Evolutionary conservation across 257 asterid species (phyloP), one percentile per base, ranked within the genome.

Genomic region (Penstemon newberryi): DNA sequence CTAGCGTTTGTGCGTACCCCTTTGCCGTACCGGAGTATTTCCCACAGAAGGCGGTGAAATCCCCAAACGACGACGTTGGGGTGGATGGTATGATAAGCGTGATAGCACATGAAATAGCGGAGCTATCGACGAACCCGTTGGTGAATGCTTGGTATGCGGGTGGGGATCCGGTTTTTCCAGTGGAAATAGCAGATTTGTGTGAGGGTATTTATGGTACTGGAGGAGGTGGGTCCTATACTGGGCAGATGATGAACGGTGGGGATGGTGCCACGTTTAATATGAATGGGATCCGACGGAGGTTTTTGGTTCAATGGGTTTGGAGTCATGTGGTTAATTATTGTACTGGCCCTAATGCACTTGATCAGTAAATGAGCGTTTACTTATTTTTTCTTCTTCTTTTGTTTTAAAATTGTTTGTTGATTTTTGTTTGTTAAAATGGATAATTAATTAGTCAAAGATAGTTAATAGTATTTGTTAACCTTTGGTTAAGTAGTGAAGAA

Each of bases 251-350:
- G 73, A 85, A 66, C 84, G 92, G 87, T 5, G 55, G 6, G 12
- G 95, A 91, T 73, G 95, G 94, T 4, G 96, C 96, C 74, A 87
- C 96, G 69, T 89, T 77, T 70, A 91, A 91, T 55, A 84, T 91
- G 94, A 81, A 81, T 58, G 98, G 98, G 38, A 66, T 91, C 77
- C 70, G 98, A 64, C 83, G 96, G 78, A 75, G 92, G 75, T 91
- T 81, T 72, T 79, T 91, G 89, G 91, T 91, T 47, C 98, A 91
- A 76, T 91, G 98, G 98, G 87, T 91, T 39, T 91, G 98, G 98
- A 91, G 83, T 60, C 84, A 77, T 72, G 5, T 82, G 47, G 10
- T 89, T 45, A 89, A 73, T 81, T 91, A 91, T 85, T 91, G 98
- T 76, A 80, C 82, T 56, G 98, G 98, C 79, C 98, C 98, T 45